Evolutionary conservation across 2,329 filamentous ascomycete genomes (phyloP).

Genomic region (Trichoderma harzianum): DNA sequence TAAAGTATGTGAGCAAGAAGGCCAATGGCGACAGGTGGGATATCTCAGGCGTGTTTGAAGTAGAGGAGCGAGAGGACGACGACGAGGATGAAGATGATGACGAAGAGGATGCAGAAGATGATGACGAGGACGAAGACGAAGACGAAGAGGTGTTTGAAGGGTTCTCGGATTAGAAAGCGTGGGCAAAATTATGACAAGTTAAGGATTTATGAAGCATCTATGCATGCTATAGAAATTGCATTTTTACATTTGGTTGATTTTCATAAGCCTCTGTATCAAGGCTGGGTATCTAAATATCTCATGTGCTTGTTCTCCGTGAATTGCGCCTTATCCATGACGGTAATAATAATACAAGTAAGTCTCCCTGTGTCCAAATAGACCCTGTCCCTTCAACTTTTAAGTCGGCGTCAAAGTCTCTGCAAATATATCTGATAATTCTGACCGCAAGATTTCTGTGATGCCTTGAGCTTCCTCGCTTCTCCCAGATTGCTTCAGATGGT

Average conservation of each 20-base stretch:
- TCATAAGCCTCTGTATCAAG: not conserved
- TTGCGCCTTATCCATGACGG: not conserved
- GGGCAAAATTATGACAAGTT: not conserved
- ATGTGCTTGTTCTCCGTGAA: not conserved
- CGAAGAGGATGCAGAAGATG: slow-evolving; percentile 31
- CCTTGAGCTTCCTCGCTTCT: slow-evolving; percentile 40
- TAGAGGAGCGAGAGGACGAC: slow-evolving; percentile 53
- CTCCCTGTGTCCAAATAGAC: not conserved
- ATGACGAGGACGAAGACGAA: slow-evolving; percentile 48
- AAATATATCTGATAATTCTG: slow-evolving; percentile 34
- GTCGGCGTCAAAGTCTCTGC: slow-evolving; percentile 24
- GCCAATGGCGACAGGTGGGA: slow-evolving; percentile 93
- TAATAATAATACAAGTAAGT: not conserved
- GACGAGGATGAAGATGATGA: slow-evolving; percentile 34
- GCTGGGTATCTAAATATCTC: slow-evolving; percentile 5
- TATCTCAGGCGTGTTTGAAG: slow-evolving; percentile 73
- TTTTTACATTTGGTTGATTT: not conserved
- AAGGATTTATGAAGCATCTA: not conserved
- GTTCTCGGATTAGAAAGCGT: slow-evolving; percentile 44
- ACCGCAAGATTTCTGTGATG: slow-evolving; percentile 37
- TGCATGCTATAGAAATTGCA: not conserved
- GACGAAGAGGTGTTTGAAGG: slow-evolving; percentile 60
- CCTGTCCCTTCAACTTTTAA: not conserved
- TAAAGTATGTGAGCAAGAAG: slow-evolving; percentile 86
- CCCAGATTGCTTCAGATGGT: slow-evolving; percentile 41